Evolutionary conservation across 331 rosid genomes (phyloP).

Genomic region (Telfairia occidentalis): DNA sequence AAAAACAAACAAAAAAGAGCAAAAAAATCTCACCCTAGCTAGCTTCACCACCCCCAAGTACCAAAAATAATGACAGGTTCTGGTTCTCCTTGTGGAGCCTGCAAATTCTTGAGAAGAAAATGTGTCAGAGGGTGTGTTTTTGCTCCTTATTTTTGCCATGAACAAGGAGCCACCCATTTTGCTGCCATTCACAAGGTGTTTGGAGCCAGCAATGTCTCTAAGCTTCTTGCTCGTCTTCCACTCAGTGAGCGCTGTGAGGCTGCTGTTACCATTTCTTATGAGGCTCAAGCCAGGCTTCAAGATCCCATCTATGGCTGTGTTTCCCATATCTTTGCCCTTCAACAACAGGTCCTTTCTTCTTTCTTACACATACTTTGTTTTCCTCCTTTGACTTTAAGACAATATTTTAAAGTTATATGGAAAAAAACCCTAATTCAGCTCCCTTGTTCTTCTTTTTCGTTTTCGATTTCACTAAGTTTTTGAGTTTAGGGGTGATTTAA

Average conservation of each 20-base stretch:
- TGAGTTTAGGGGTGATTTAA: background rate
- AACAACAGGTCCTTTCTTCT: slow-evolving; percentile 55
- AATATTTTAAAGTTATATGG: no score
- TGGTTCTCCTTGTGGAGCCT: slow-evolving; percentile 99
- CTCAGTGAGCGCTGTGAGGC: slow-evolving; percentile 68
- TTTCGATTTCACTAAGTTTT: no score
- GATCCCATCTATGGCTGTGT: slow-evolving; percentile 98
- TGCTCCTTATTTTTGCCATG: slow-evolving; percentile 94
- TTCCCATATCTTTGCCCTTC: slow-evolving; percentile 90
- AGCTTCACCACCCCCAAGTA: background rate
- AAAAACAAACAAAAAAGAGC: background rate
- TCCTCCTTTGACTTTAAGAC: no score
- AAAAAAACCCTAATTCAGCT: background rate
- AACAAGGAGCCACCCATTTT: slow-evolving; percentile 86
- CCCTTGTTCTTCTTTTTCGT: no score
- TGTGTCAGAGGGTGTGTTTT: slow-evolving; percentile 82
- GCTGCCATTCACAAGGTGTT: slow-evolving; percentile 92
- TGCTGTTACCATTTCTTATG: slow-evolving; percentile 79
- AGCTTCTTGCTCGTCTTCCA: slow-evolving; percentile 76
- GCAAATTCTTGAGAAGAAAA: slow-evolving; percentile 96
- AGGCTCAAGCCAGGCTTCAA: slow-evolving; percentile 97
- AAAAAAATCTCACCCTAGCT: background rate
- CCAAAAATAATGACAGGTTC: slow-evolving; percentile 49
- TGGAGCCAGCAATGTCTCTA: slow-evolving; percentile 97
- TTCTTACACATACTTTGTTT: no score